Evolutionary conservation across 164 flowering plant genomes (phyloP), one percentile per base, ranked within the genome.

Genomic region (Brasenia schreberi): DNA sequence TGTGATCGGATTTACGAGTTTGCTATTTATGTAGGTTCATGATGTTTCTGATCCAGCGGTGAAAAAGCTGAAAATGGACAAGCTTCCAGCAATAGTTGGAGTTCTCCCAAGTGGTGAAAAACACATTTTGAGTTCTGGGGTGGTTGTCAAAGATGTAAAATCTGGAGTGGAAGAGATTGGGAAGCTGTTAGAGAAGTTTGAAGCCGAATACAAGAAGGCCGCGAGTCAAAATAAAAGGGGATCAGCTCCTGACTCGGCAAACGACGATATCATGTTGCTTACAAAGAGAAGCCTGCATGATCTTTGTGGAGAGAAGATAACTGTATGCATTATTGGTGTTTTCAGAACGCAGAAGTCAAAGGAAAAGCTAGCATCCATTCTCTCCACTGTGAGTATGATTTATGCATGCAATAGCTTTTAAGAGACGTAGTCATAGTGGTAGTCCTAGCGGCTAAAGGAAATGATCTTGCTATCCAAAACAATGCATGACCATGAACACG

Each of bases 31-130:
- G 72, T 66, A 93, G 97, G 91, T 86, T 49, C 80, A 59, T 65
- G 92, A 85, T 76, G 79, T 69, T 74, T 80, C 90, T 67, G 85
- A 88, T 74, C 78, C 86, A n/a, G 16, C 60, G 44, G 77, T 86
- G 65, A 84, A 78, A 72, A 80, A 68, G 60, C 65, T 90, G 42
- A 96, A 87, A 17, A 83, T 88, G 18, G 81, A 80, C 79, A 84
- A 86, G 52, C 88, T 90, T 73, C 97, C 97, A 62, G 92, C 97
- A 64, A 68, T 93, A 33, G 84, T 93, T 71, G 97, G 98, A 64
- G 86, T 90, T 92, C 78, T 87, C 42, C 79, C 90, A 66, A 87
- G 89, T 75, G 97, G 97, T 62, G 97, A 89, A 72, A 86, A 80
- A 71, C 82, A 82, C 9, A 64, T 89, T 2, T 49, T 93, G 23